phyloP scores from a whole-genome alignment of 176 grass and related monocot genomes.

The Ensete ventricosum region DNA sequence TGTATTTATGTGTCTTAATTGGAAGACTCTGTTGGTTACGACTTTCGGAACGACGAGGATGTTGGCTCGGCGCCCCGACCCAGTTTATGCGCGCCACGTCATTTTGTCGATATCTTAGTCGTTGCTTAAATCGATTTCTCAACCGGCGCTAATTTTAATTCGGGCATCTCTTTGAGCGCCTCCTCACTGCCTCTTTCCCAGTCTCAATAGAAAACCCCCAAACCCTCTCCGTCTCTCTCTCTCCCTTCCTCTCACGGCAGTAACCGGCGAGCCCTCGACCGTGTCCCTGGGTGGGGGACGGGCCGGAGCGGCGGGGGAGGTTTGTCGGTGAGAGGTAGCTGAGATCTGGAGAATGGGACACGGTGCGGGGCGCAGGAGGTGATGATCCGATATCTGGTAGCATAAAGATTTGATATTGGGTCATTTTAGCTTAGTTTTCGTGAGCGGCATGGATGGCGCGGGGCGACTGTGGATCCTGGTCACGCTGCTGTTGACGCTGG shows the following conservation, averaged over 20 bases:
- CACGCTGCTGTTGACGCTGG: slow-evolving; percentile 8
- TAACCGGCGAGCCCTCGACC: background rate
- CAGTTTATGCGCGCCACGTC: too few relatives aligned
- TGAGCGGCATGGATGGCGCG: background rate
- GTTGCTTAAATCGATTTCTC: too few relatives aligned
- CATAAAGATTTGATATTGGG: background rate
- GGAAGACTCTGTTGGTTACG: too few relatives aligned
- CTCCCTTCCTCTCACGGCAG: background rate
- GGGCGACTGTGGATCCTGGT: slow-evolving; percentile 9
- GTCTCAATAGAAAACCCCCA: background rate
- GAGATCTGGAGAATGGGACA: slow-evolving; percentile 8
- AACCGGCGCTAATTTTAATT: background rate
- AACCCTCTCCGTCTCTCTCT: background rate
- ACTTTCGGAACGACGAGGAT: too few relatives aligned
- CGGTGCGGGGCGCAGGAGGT: background rate
- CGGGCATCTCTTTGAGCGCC: background rate
- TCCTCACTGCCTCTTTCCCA: background rate
- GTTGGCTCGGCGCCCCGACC: too few relatives aligned
- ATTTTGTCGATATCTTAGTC: too few relatives aligned
- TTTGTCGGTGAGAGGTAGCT: background rate
- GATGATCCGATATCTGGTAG: background rate
- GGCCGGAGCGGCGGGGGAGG: background rate
- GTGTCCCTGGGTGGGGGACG: background rate
- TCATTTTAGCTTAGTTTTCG: background rate
- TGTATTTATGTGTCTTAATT: too few relatives aligned